phyloP scores from a whole-genome alignment of 2,329 filamentous ascomycete genomes.

The Penicillium occitanis region DNA sequence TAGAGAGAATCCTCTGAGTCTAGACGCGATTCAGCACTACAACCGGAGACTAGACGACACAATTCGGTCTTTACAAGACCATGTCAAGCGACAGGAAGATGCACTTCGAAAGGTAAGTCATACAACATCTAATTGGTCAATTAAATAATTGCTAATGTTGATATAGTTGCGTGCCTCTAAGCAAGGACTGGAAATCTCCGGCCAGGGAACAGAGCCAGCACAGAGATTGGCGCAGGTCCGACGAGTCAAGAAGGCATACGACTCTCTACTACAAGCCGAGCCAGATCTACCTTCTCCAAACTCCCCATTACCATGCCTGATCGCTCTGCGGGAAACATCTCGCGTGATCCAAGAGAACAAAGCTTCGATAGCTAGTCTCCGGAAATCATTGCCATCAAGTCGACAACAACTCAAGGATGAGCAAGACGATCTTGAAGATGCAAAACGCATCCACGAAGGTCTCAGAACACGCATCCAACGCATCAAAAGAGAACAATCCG shows the following conservation, averaged over 20 bases:
- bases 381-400: constrained; percentile 41
- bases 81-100: constrained; percentile 49
- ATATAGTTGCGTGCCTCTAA: constrained; percentile 37
- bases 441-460: constrained; percentile 46
- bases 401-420: constrained; percentile 46
- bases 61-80: constrained; percentile 63
- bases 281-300: constrained; percentile 66
- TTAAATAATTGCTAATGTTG: constrained; percentile 19
- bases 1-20: constrained; percentile 28
- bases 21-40: constrained; percentile 35
- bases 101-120: constrained; percentile 48
- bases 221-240: constrained; percentile 49
- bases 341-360: constrained; percentile 65
- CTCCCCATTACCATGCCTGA: constrained; percentile 68
- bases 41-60: constrained; percentile 60
- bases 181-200: constrained; percentile 31
- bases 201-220: constrained; percentile 31
- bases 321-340: constrained; percentile 68
- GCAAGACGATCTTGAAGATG: constrained; percentile 50
- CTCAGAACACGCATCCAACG: constrained; percentile 59
- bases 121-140: neutral
- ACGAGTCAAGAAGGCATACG: constrained; percentile 64
- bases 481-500: constrained; percentile 58
- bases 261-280: constrained; percentile 59
- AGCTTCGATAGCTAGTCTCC: constrained; percentile 53